Conservation (phyloP, 257 asterid genomes). For the Ligustrum vulgare region DNA sequence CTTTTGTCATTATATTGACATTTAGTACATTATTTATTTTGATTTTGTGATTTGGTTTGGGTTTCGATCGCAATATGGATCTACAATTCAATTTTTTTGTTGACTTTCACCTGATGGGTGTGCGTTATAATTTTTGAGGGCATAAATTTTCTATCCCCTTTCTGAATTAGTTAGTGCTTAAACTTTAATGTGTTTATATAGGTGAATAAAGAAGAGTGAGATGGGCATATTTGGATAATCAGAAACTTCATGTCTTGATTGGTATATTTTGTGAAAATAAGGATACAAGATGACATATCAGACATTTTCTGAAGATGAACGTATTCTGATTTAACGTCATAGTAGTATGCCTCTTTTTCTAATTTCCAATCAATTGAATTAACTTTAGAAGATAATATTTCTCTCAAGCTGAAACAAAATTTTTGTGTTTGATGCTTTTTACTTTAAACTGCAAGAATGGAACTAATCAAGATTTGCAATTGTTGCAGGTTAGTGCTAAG, state of each 20-base stretch:
- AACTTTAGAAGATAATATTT: too few species aligned
- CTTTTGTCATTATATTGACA: neutral
- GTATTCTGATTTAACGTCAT: too few species aligned
- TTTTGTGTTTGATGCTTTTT: too few species aligned
- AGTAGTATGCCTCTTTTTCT: too few species aligned
- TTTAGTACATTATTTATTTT: constrained; percentile 10
- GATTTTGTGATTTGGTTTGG: constrained; percentile 18
- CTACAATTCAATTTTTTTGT: constrained; percentile 24
- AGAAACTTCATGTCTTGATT: constrained; percentile 22
- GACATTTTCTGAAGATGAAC: constrained; percentile 47
- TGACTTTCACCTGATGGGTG: constrained; percentile 15
- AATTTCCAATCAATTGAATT: too few species aligned
- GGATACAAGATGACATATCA: constrained; percentile 43
- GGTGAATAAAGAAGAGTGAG: constrained; percentile 26
- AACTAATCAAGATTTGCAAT: too few species aligned
- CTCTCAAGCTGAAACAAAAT: too few species aligned
- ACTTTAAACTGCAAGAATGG: too few species aligned
- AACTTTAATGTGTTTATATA: constrained; percentile 28
- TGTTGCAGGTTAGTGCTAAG: too few species aligned
- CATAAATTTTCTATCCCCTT: constrained; percentile 11
- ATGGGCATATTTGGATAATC: neutral
- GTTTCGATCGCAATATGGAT: constrained; percentile 28
- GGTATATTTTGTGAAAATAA: constrained; percentile 16
- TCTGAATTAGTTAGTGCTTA: constrained; percentile 13
- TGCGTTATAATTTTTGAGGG: neutral